A percentile compares a stretch with the other conserved stretches of the same genome.
These are phyloP conservation scores for Melaleuca alternifolia DNA, from an alignment of 345 rosid species.

Conservation along the genomic window DNA sequence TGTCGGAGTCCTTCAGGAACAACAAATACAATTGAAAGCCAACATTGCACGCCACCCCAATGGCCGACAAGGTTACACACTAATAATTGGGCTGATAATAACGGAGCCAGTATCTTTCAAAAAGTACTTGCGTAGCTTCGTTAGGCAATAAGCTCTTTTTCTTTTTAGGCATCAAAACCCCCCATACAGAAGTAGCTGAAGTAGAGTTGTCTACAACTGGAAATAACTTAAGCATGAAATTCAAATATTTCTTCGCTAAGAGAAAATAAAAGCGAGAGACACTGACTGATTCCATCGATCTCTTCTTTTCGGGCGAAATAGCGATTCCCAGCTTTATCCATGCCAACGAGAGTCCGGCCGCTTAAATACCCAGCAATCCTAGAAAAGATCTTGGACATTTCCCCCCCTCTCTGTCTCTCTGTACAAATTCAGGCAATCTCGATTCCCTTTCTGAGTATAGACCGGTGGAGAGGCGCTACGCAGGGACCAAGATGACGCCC, in stretches of 20 bases:
- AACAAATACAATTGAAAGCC: not conserved
- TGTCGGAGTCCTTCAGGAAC: not conserved
- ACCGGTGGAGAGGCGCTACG: not conserved
- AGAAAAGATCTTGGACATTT: conserved; percentile 69
- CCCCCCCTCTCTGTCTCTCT: not conserved
- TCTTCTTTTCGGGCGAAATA: conserved; percentile 70
- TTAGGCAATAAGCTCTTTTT: not conserved
- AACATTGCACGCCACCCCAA: not conserved
- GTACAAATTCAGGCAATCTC: not conserved
- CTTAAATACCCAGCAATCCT: conserved; percentile 60
- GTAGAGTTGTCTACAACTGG: not conserved
- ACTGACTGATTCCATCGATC: conserved; percentile 79
- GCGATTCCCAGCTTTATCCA: conserved; percentile 69
- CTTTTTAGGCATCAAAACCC: not conserved
- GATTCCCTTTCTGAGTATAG: not conserved
- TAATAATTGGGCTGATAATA: not conserved
- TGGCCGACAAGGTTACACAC: not conserved
- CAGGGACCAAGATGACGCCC: not conserved
- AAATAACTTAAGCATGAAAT: not conserved
- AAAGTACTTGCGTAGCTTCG: not conserved
- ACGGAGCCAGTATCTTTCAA: not conserved
- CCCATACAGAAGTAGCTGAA: not conserved
- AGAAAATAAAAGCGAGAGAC: conserved; percentile 1
- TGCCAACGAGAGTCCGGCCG: conserved; percentile 38
- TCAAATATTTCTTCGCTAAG: not conserved